Evolutionary conservation across 148 eudicot genomes (phyloP).

Genomic region (Oxyria digyna): DNA sequence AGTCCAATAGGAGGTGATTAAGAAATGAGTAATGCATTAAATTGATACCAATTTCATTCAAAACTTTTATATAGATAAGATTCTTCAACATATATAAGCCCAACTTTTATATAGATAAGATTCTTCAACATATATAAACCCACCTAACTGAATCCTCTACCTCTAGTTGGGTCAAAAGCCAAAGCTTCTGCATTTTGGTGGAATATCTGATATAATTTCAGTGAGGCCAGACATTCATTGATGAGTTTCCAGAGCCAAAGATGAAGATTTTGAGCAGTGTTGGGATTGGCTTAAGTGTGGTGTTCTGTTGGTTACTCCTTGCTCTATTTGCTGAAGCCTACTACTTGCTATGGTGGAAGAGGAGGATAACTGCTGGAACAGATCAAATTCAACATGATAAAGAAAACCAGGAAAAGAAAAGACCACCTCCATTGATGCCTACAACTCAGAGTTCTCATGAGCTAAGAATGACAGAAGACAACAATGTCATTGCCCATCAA

Average conservation of each 20-base stretch:
- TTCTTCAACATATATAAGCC: no score
- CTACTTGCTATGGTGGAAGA: slow-evolving; percentile 84
- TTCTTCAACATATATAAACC: not conserved
- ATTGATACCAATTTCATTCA: no score
- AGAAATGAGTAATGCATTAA: no score
- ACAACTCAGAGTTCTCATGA: no score
- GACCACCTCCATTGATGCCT: no score
- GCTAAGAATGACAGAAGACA: not conserved
- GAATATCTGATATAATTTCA: no score
- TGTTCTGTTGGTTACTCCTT: slow-evolving; percentile 48
- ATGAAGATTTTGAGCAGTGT: slow-evolving; percentile 59
- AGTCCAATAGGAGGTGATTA: no score
- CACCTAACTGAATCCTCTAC: not conserved
- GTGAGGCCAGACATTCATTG: not conserved
- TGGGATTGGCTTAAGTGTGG: slow-evolving; percentile 56
- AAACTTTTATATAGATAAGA: no score
- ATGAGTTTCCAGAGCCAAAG: not conserved
- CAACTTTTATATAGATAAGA: no score
- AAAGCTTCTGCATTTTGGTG: not conserved
- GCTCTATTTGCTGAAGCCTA: slow-evolving; percentile 60
- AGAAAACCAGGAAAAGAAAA: slow-evolving; percentile 13
- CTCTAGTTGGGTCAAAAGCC: not conserved
- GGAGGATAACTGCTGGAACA: slow-evolving; percentile 23
- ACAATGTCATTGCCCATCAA: not conserved
- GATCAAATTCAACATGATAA: not conserved